Percentiles rank a stretch among this genome's conserved stretches.
These are phyloP conservation scores for Trametes gibbosa DNA, from an alignment of 768 basidiomycete genomes.

Conservation along the genomic window DNA sequence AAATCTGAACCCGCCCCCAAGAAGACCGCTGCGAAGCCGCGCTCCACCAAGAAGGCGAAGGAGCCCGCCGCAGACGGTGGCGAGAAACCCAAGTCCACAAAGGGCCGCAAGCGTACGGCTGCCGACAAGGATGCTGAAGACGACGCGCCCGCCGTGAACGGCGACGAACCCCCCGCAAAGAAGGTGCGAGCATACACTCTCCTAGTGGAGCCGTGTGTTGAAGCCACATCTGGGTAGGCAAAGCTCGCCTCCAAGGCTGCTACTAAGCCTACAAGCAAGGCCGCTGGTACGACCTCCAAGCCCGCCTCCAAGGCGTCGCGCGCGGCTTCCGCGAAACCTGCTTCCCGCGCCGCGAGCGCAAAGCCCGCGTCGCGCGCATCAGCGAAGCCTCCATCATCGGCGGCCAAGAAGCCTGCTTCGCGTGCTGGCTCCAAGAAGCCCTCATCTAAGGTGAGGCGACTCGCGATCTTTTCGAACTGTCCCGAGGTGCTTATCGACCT, in stretches of 20 bases:
- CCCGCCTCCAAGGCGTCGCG: constrained; percentile 33
- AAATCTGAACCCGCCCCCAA: constrained; percentile 50
- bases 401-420: constrained; percentile 53
- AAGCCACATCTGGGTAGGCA: constrained; percentile 31
- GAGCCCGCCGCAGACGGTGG: constrained; percentile 30
- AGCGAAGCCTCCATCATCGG: constrained; percentile 39
- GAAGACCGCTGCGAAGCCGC: constrained; percentile 64
- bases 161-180: constrained; percentile 56
- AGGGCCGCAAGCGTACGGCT: constrained; percentile 54
- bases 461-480: not conserved
- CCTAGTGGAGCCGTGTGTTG: constrained; percentile 1
- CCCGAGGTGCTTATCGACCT: not conserved
- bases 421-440: constrained; percentile 62
- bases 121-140: constrained; percentile 40
- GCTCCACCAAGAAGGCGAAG: constrained; percentile 42
- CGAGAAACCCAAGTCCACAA: constrained; percentile 41
- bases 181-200: constrained; percentile 44
- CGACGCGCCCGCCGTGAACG: constrained; percentile 36
- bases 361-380: constrained; percentile 39
- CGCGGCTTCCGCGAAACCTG: constrained; percentile 36
- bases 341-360: constrained; percentile 34
- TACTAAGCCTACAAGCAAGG: constrained; percentile 34
- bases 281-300: constrained; percentile 30
- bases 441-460: constrained; percentile 49
- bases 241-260: constrained; percentile 40